A percentile compares a stretch with the other conserved stretches of the same genome.
Conservation (phyloP, 495 filamentous ascomycete species). For the Platismatia glauca region DNA sequence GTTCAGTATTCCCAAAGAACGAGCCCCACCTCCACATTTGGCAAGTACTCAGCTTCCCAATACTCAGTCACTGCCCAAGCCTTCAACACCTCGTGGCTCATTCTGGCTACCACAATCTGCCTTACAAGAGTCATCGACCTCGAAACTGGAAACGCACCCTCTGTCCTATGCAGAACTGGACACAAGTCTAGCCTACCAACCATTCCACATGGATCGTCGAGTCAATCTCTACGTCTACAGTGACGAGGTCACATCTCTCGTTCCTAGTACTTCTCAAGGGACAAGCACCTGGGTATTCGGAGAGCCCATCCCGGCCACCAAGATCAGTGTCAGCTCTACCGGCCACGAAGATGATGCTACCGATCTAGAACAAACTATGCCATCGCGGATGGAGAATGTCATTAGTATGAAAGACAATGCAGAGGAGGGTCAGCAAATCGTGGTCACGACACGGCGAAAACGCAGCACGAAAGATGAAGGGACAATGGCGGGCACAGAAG, state of each 20-base stretch:
- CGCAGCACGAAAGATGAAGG: slow-evolving; percentile 38
- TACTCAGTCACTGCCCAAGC: not conserved
- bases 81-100: slow-evolving; percentile 7
- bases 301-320: slow-evolving; percentile 48
- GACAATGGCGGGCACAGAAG: slow-evolving; percentile 44
- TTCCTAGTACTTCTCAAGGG: slow-evolving; percentile 20
- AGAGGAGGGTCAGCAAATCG: slow-evolving; percentile 67
- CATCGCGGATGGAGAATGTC: slow-evolving; percentile 43
- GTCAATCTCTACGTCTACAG: slow-evolving; percentile 59
- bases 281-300: slow-evolving; percentile 62
- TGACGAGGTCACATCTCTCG: slow-evolving; percentile 19
- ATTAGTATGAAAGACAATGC: slow-evolving; percentile 44
- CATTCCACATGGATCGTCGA: slow-evolving; percentile 79
- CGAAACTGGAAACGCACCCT: slow-evolving; percentile 38
- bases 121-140: slow-evolving; percentile 7
- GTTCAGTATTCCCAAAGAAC: slow-evolving; percentile 33
- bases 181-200: slow-evolving; percentile 80
- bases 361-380: slow-evolving; percentile 31
- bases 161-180: slow-evolving; percentile 87
- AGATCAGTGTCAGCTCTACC: slow-evolving; percentile 48
- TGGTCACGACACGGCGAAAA: slow-evolving; percentile 69
- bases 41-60: not conserved
- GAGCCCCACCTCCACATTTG: not conserved
- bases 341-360: slow-evolving; percentile 45
- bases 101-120: slow-evolving; percentile 20